Evolutionary conservation across 2,329 filamentous ascomycete genomes (phyloP), one percentile per base, ranked within the genome.

Genomic region (Atkinsonella texensis): DNA sequence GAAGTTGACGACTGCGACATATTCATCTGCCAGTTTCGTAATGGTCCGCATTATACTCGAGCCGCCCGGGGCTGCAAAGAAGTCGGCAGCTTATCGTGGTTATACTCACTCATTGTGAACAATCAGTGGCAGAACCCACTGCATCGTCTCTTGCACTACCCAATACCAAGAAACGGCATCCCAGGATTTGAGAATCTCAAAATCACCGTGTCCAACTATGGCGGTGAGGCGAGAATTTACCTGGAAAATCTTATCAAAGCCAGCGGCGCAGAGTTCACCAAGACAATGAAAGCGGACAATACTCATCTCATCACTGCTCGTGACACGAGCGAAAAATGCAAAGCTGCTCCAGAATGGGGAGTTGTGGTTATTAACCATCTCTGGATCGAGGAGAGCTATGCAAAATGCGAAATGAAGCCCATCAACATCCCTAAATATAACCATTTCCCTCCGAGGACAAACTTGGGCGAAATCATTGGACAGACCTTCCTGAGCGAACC

Each of bases 351-450:
- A 55, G 93, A 97, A 68, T 98, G 93, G 93, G 85, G 85, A 50
- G 84, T 97, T 51, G 74, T 89, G 52, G 85, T 95, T 60, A 74
- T 95, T 60, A 98, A 97, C 65, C 93, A 98, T 64, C 75, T 98
- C 1, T 98, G 93, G 93, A 77, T 98, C 45, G 93, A 98, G 67
- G 93, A 98, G 63, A 94, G 89, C 67, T 98, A 97, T 63, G 89
- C 91, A 1, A 89, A 86, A 64, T 95, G 89, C 71, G 78, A 86
- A 62, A 72, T 85, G 53, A 85, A 88, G 63, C 79, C 80, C 0
- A 70, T 90, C 20, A 85, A 85, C 4, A 80, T 87, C 49, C 74
- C 78, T 9, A 84, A 85, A 56, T 98, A 95, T 64, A 88, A 79
- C 1, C 84, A 89, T 63, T 98, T 97, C 58, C 93, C 93, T 15